A percentile compares a stretch with the other conserved stretches of the same genome.
Evolutionary conservation across 225 moss, liverwort and hornwort species (phyloP).

Genomic region (Pseudoscleropodium purum): DNA sequence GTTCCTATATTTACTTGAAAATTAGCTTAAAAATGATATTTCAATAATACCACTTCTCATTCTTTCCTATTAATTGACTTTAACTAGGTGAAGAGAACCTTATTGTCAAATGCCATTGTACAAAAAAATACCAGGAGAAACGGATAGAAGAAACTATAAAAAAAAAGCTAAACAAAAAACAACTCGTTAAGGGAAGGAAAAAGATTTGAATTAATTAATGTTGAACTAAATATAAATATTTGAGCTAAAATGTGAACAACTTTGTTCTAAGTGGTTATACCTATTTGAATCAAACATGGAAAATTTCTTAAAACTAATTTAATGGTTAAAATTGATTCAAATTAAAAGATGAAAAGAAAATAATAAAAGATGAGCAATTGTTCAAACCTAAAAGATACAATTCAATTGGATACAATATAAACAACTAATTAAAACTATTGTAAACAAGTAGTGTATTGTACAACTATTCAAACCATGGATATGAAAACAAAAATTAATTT

Average conservation of each 20-base stretch:
- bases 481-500: background rate
- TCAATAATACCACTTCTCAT: background rate
- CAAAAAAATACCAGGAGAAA: background rate
- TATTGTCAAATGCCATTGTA: accelerated
- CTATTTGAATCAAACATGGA: no score
- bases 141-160: accelerated
- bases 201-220: background rate
- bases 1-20: background rate
- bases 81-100: background rate
- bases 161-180: background rate
- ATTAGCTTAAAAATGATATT: background rate
- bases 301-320: no score
- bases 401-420: background rate
- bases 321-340: background rate
- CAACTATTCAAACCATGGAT: background rate
- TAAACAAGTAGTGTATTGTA: no score
- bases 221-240: background rate
- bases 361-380: background rate
- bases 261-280: background rate
- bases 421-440: background rate
- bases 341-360: no score
- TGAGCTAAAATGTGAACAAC: background rate
- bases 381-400: background rate
- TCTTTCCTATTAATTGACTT: background rate
- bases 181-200: background rate